Evolutionary conservation across 352 stramenopile species (phyloP).

Genomic region (Saprolegnia diclina): DNA sequence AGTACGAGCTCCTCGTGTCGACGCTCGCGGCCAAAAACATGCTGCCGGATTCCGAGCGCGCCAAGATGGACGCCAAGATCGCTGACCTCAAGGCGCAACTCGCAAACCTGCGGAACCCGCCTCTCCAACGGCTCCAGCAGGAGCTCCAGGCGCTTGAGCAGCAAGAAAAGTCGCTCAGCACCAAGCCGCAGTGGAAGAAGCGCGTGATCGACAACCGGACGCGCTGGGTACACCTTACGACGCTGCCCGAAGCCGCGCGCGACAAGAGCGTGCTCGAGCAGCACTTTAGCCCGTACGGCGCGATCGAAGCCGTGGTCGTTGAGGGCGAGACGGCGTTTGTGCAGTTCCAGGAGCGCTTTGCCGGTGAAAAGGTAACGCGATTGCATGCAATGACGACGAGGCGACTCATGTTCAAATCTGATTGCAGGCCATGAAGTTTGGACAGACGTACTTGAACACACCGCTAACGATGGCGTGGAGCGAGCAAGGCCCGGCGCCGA

Average conservation of each 20-base stretch:
- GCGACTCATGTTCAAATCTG: neutral
- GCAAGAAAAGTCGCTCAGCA: conserved; percentile 8
- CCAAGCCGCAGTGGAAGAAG: conserved; percentile 12
- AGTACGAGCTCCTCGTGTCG: conserved; percentile 71
- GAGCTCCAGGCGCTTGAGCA: conserved; percentile 29
- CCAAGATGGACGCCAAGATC: conserved; percentile 80
- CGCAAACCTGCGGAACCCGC: conserved; percentile 43
- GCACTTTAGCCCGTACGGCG: conserved; percentile 83
- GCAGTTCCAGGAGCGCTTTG: conserved; percentile 81
- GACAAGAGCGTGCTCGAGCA: conserved; percentile 72
- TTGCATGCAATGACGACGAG: no score
- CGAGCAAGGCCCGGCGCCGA: conserved; percentile 1
- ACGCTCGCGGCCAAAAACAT: conserved; percentile 72
- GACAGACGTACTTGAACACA: conserved; percentile 7
- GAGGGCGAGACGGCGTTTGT: conserved; percentile 59
- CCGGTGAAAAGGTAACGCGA: conserved; percentile 41
- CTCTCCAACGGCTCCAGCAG: conserved; percentile 22
- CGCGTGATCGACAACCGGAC: conserved; percentile 68
- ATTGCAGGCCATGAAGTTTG: conserved; percentile 26
- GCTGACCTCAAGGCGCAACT: conserved; percentile 65
- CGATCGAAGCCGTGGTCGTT: conserved; percentile 67
- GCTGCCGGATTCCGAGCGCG: conserved; percentile 66
- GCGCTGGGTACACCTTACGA: conserved; percentile 72
- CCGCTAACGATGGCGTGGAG: conserved; percentile 19
- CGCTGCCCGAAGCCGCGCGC: conserved; percentile 65